Percentiles rank a stretch among this genome's conserved stretches.
Conservation (phyloP, 1,284 basidiomycete genomes). For the Cutaneotrichosporon daszewskae region DNA sequence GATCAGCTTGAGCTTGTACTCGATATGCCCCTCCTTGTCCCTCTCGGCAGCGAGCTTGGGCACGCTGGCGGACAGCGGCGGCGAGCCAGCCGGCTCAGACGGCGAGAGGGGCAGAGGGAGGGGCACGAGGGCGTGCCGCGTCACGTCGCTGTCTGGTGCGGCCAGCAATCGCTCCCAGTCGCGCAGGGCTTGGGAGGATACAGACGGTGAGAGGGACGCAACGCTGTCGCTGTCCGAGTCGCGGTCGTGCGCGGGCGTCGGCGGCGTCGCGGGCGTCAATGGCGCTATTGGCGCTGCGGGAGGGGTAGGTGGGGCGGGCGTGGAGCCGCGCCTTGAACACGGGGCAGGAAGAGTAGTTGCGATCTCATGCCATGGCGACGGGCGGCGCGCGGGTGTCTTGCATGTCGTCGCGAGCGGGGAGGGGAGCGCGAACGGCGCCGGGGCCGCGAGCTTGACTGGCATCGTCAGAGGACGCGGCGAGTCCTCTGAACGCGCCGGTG, state of each 20-base stretch:
- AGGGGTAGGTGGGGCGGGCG: background rate
- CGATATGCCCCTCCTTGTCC: constrained; percentile 47
- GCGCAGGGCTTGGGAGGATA: constrained; percentile 24
- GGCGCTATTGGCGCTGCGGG: background rate
- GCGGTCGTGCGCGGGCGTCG: constrained; percentile 1
- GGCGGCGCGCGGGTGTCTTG: constrained; percentile 17
- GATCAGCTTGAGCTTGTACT: constrained; percentile 49
- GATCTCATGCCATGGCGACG: constrained; percentile 44
- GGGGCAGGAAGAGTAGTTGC: constrained; percentile 12
- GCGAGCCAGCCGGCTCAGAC: constrained; percentile 11
- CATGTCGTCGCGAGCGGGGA: background rate
- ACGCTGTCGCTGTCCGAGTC: constrained; percentile 1
- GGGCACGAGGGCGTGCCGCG: constrained; percentile 32
- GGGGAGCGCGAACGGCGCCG: background rate
- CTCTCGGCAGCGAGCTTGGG: constrained; percentile 44
- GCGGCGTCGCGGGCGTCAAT: background rate
- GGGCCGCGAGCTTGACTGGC: background rate
- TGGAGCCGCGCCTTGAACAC: background rate
- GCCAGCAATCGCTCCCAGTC: constrained; percentile 37
- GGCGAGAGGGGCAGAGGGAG: too few relatives aligned
- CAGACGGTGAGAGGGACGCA: constrained; percentile 1
- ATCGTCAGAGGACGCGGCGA: background rate
- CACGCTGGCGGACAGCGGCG: constrained; percentile 5
- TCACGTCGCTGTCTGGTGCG: constrained; percentile 21
- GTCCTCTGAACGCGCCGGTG: too few relatives aligned